Base-by-base conservation (phyloP, 108 stramenopile species). In the Phaeodactylum tricornutum region DNA sequence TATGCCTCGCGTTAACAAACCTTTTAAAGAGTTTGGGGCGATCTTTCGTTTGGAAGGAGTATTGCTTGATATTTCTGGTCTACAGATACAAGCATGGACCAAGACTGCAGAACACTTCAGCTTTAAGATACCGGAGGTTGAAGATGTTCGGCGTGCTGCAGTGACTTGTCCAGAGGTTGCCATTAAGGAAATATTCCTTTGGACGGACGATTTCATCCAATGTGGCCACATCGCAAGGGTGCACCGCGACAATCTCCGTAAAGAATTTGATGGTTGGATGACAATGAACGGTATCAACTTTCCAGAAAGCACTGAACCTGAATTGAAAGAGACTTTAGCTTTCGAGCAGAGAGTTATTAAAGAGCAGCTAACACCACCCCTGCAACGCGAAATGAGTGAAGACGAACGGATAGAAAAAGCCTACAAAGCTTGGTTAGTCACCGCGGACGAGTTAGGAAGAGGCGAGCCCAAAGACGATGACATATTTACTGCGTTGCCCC, bases 31-130 rank as follows among this genome's bases (percentile, higher is more conserved):
- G 31, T 81, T 71, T 39, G 86, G 86, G 17, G 81, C 81, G 2
- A 69, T 88, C 9, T 84, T 88, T 40, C 52, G 86, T 36, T 53
- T 88, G 19, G 86, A 88, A 47, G 86, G 86, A 4, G 72, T 79
- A 7, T 48, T 81, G 11, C 77, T 84, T 2, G 86, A 88, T 51
- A 48, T 79, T 16, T 68, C 71, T 20, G 81, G 79, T 20, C 44
- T 88, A 35, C 71, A 83, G 7, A 50, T 56, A 29, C 59, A 71
- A 58, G 77, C 70, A 12, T 88, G 86, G 86, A 68, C 68, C 38
- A 66, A 63, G 33, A 74, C 78, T n/a, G 73, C 79, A 4, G 74
- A 77, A 43, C 42, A 44, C 2, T 60, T 61, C 48, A 67, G 55
- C 8, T 77, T 75, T 29, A 42, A 50, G 35, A 50, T 63, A 15